Evolutionary conservation across 2,329 filamentous ascomycete species (phyloP).

Genomic region (Arthrobotrys sinensis): DNA sequence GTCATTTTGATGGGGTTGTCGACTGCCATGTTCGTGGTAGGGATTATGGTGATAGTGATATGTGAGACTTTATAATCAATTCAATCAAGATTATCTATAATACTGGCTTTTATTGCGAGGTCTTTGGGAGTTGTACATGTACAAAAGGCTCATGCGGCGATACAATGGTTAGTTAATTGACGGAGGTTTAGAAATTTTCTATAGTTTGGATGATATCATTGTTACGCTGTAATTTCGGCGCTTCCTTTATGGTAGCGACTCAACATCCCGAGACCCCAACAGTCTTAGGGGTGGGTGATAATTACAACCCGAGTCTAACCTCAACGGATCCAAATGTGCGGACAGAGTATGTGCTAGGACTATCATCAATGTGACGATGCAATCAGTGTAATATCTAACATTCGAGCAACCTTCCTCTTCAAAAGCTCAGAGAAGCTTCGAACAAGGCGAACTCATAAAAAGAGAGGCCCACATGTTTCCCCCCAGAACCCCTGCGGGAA

Average conservation of each 20-base stretch:
- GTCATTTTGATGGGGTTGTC: background rate
- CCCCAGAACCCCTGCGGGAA: slow-evolving; percentile 5
- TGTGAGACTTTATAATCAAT: background rate
- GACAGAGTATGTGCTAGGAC: background rate
- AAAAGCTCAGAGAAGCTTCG: background rate
- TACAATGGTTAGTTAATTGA: background rate
- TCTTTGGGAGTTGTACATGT: background rate
- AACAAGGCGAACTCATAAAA: background rate
- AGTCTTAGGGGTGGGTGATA: background rate
- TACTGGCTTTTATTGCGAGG: background rate
- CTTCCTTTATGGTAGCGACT: background rate
- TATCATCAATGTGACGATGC: background rate
- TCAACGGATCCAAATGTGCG: background rate
- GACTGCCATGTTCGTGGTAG: background rate
- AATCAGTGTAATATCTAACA: background rate
- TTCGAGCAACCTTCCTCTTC: background rate
- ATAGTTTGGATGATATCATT: slow-evolving; percentile 18
- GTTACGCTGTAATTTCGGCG: slow-evolving; percentile 10
- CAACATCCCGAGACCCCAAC: slow-evolving; percentile 25
- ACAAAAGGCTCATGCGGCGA: too few relatives aligned
- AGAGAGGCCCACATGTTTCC: background rate
- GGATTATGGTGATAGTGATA: background rate
- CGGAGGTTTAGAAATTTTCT: slow-evolving; percentile 4
- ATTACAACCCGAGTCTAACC: background rate
- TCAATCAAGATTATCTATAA: background rate